A percentile compares a stretch with the other conserved stretches of the same genome.
Evolutionary conservation across 176 grass and related monocot species (phyloP).

Genomic region (Oryza meyeriana): DNA sequence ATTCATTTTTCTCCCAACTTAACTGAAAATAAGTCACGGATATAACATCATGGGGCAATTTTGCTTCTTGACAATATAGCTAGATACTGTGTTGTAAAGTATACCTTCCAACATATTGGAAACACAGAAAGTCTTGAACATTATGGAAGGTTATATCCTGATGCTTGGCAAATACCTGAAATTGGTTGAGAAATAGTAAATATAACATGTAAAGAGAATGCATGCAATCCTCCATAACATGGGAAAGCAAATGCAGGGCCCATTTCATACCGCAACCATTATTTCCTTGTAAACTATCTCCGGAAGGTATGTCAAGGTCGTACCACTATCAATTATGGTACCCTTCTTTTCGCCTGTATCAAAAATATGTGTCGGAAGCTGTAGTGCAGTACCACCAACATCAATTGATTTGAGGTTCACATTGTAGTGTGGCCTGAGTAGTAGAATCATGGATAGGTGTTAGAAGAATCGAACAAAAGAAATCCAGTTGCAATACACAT

Average conservation of each 20-base stretch:
- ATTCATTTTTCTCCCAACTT: conserved; percentile 21
- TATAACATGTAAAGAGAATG: conserved; percentile 21
- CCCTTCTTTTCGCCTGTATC: conserved; percentile 69
- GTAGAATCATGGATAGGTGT: conserved; percentile 22
- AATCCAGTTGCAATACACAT: neutral
- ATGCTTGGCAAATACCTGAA: conserved; percentile 73
- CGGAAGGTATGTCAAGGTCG: conserved; percentile 94
- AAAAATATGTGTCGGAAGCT: conserved; percentile 79
- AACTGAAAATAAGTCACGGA: conserved; percentile 23
- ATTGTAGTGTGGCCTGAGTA: conserved; percentile 81
- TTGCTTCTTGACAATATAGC: conserved; percentile 13
- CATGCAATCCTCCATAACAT: conserved; percentile 2
- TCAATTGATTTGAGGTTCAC: conserved; percentile 73
- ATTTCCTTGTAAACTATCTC: conserved; percentile 75
- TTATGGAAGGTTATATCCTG: conserved; percentile 67
- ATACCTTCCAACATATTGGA: conserved; percentile 72
- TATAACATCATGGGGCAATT: neutral
- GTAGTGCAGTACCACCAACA: conserved; percentile 68
- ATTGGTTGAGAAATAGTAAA: conserved; percentile 32
- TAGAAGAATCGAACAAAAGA: conserved; percentile 19
- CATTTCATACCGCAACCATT: conserved; percentile 58
- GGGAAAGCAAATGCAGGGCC: conserved; percentile 15
- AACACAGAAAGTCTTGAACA: conserved; percentile 86
- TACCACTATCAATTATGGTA: conserved; percentile 94
- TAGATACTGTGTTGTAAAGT: conserved; percentile 24